Percentiles rank a stretch among this genome's conserved stretches.
Evolutionary conservation across 2,329 filamentous ascomycete species (phyloP).

Genomic region (Cladosporium sp.): DNA sequence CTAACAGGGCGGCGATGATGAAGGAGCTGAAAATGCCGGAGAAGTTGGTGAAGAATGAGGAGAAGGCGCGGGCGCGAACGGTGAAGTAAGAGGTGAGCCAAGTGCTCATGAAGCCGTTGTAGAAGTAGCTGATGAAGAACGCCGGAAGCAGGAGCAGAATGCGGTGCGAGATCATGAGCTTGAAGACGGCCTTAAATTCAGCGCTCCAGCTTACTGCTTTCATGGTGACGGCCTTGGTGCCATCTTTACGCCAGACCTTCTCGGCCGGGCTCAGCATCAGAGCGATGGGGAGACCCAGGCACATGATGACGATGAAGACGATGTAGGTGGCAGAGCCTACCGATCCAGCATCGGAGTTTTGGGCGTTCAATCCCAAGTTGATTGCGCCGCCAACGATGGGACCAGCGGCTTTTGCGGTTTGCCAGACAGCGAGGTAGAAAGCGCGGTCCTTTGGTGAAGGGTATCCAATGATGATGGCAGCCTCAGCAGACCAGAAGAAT

Average conservation of each 20-base stretch:
- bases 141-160: conserved; percentile 32
- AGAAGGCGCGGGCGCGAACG: conserved; percentile 33
- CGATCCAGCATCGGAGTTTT: conserved; percentile 34
- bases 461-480: conserved; percentile 46
- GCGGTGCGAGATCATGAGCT: conserved; percentile 28
- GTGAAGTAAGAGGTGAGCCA: conserved; percentile 29
- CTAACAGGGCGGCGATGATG: conserved; percentile 31
- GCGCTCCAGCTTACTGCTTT: conserved; percentile 23
- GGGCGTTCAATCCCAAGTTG: conserved; percentile 45
- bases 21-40: conserved; percentile 34
- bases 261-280: conserved; percentile 43
- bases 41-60: conserved; percentile 36
- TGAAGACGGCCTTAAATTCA: conserved; percentile 16
- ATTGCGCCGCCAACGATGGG: conserved; percentile 49
- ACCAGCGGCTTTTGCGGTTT: conserved; percentile 32
- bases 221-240: conserved; percentile 31
- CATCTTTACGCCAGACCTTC: conserved; percentile 43
- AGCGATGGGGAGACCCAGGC: conserved; percentile 40
- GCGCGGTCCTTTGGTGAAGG: conserved; percentile 36
- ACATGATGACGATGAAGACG: conserved; percentile 46
- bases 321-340: conserved; percentile 40
- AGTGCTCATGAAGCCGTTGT: conserved; percentile 35
- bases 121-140: conserved; percentile 34
- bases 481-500: conserved; percentile 49
- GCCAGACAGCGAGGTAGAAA: conserved; percentile 35